A percentile compares a stretch with the other conserved stretches of the same genome.
Evolutionary conservation across 768 basidiomycete species (phyloP).

Genomic region (Paxillus ammoniavirescens): DNA sequence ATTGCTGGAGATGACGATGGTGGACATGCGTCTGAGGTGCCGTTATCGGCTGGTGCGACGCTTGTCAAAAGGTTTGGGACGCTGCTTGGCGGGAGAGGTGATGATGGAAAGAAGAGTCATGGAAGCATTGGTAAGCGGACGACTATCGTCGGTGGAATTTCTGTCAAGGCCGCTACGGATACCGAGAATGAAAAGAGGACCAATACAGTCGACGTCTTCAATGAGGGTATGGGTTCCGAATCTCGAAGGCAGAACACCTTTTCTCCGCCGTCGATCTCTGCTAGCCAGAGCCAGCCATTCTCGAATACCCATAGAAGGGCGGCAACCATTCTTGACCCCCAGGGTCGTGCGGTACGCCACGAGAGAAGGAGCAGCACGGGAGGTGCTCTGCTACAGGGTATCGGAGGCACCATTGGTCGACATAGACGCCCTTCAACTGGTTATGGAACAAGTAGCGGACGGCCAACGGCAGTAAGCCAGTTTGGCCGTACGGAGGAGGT

Average conservation of each 20-base stretch:
- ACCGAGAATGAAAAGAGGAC: conserved; percentile 31
- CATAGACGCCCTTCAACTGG: conserved; percentile 73
- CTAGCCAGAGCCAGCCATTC: conserved; percentile 55
- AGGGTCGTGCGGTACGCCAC: conserved; percentile 59
- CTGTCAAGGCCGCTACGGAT: conserved; percentile 38
- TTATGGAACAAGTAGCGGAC: conserved; percentile 35
- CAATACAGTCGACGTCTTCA: conserved; percentile 15
- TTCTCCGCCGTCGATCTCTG: conserved; percentile 32
- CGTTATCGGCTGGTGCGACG: conserved; percentile 60
- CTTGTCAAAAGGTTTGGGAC: conserved; percentile 80
- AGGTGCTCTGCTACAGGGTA: conserved; percentile 47
- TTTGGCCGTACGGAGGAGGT: conserved; percentile 54
- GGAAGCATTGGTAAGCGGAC: conserved; percentile 43
- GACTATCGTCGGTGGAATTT: conserved; percentile 47
- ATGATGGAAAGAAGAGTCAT: conserved; percentile 41
- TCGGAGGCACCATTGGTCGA: conserved; percentile 62
- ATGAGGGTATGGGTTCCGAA: conserved; percentile 23
- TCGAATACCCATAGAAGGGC: conserved; percentile 67
- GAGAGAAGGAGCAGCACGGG: conserved; percentile 78
- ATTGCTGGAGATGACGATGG: conserved; percentile 26
- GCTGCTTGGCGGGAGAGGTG: conserved; percentile 47
- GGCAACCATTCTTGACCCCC: conserved; percentile 73
- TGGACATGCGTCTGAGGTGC: conserved; percentile 21
- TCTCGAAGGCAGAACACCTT: conserved; percentile 20
- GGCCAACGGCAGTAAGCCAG: conserved; percentile 38